Evolutionary conservation across 2,329 filamentous ascomycete species (phyloP).

Genomic region (Sclerotinia trifoliorum): DNA sequence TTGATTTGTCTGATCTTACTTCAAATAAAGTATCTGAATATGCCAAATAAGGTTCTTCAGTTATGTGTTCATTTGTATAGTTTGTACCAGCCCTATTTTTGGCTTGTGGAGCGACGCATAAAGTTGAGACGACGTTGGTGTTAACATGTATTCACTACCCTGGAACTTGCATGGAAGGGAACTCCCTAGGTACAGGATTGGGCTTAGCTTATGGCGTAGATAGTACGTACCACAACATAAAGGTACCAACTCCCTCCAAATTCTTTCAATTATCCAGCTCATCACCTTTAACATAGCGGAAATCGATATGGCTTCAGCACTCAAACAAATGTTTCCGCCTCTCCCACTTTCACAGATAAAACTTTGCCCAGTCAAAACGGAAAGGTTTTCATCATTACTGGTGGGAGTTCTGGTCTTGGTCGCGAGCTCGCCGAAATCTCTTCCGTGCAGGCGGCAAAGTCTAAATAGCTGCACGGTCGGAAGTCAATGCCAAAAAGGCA

Average conservation of each 20-base stretch:
- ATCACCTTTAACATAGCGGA: neutral
- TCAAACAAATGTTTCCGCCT: slow-evolving; percentile 18
- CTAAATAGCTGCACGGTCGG: slow-evolving; percentile 49
- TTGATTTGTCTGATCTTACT: too few relatives aligned
- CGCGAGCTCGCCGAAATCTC: slow-evolving; percentile 49
- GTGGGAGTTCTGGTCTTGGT: slow-evolving; percentile 40
- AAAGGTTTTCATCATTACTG: slow-evolving; percentile 45
- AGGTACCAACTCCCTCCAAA: neutral
- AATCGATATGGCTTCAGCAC: neutral
- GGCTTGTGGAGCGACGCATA: too few relatives aligned
- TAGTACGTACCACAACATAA: neutral
- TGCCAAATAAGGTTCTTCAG: too few relatives aligned
- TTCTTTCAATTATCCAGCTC: neutral
- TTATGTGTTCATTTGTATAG: too few relatives aligned
- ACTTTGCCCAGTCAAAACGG: slow-evolving; percentile 43
- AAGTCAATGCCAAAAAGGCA: slow-evolving; percentile 40
- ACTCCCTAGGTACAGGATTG: too few relatives aligned
- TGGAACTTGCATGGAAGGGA: too few relatives aligned
- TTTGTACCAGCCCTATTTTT: too few relatives aligned
- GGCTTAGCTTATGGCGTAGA: neutral
- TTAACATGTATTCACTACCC: too few relatives aligned
- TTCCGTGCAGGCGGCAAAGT: slow-evolving; percentile 50
- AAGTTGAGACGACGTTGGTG: too few relatives aligned
- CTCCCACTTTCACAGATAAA: slow-evolving; percentile 41
- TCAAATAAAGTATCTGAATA: too few relatives aligned